phyloP scores from a whole-genome alignment of 2,329 filamentous ascomycete genomes.

The Penicillium sp. region DNA sequence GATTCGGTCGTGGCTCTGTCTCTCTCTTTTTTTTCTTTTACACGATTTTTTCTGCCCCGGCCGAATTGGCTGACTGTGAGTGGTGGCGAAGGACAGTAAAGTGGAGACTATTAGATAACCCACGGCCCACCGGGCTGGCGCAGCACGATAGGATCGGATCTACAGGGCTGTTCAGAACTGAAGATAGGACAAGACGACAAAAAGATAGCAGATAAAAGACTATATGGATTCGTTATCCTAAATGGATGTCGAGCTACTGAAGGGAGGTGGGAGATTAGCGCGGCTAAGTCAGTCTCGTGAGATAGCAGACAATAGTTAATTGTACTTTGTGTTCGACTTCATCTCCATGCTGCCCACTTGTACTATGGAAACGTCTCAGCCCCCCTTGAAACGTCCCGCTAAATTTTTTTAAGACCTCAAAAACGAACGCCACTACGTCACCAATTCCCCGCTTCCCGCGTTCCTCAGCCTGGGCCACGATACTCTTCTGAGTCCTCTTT shows the following conservation, averaged over 20 bases:
- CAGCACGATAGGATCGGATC: background rate
- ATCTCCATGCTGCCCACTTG: background rate
- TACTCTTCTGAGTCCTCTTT: background rate
- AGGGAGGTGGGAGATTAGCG: background rate
- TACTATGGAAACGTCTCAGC: background rate
- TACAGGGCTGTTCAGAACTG: background rate
- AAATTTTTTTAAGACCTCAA: background rate
- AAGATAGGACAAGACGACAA: background rate
- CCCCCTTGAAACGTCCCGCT: background rate
- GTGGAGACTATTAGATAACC: conserved; percentile 16
- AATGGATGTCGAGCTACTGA: background rate
- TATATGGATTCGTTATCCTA: background rate
- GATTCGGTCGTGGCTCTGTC: conserved; percentile 11
- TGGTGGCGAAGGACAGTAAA: conserved; percentile 18
- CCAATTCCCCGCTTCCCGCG: background rate
- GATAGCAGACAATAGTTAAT: no score
- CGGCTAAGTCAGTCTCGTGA: background rate
- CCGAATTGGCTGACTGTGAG: conserved; percentile 16
- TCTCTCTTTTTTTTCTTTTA: conserved; percentile 7
- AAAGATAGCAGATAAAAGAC: background rate
- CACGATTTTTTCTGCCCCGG: conserved; percentile 13
- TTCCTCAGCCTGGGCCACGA: background rate
- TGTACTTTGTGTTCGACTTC: background rate
- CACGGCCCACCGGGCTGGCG: conserved; percentile 6
- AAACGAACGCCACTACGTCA: background rate